Base-by-base conservation (phyloP, 495 filamentous ascomycete species). In the Aspergillus sclerotioniger region DNA sequence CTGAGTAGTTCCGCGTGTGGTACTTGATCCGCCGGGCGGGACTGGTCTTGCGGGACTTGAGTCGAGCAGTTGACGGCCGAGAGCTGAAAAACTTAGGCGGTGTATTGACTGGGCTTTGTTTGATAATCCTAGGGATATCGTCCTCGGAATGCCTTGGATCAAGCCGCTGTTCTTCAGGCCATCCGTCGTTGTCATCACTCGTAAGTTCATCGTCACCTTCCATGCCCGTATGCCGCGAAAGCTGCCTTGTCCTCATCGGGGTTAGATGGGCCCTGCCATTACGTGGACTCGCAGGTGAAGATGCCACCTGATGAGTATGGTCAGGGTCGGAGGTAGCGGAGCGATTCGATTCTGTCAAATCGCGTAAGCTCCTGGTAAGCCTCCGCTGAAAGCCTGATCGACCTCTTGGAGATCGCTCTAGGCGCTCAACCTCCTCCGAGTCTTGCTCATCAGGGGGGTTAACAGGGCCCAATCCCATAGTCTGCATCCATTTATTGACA, bases 181-280 rank as follows among this genome's bases (percentile, higher is more conserved):
- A 70, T 47, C 87, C 85, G 35, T 86, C 84, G 43, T 86, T 83
- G 28, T 88, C 87, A 41, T 88, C 88, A 0, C 89, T 92, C n/a
- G 90, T 81, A n/a, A 90, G 78, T 69, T 96, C 91, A 61, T 96
- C 91, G 62, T 96, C 91, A 3, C 89, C 91, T 71, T 96, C 91
- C 33, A 82, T 91, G 62, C 91, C 90, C 3, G 86, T 90, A 60
- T 89, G 78, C 43, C 77, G 78, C 0, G 78, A 80, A 12, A 74
- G 59, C 49, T 78, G 75, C 13, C 78, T 68, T 37, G 48, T 62
- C 46, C 66, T 69, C 0, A 48, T 59, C 0, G 67, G 64, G 2
- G 71, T 64, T 7, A 56, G n/a, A n/a, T 56, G 61, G 6, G 57
- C 50, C 35, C 65, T 59, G 25, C 65, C 58, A 51, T 68, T 50